These are phyloP conservation scores for Ganoderma boninense DNA, from an alignment of 1,284 basidiomycete species.

Conservation along the genomic window DNA sequence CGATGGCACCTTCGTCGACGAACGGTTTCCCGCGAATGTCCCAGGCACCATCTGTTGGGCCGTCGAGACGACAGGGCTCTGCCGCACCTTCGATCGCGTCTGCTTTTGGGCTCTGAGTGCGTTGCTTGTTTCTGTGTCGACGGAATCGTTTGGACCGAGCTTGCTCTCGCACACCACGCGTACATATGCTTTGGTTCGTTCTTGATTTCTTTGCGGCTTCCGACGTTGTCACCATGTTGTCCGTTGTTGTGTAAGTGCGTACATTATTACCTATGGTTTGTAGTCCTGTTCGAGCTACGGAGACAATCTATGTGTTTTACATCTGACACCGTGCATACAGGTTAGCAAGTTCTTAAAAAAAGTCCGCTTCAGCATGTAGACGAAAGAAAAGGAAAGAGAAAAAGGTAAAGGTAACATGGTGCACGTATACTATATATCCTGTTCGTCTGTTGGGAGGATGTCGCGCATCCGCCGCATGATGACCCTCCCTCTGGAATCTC, in stretches of 20 bases:
- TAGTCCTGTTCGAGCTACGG: background rate
- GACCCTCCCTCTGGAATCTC: conserved; percentile 24
- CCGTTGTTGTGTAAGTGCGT: conserved; percentile 13
- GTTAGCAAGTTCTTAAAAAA: too few relatives aligned
- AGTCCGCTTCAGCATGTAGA: too few relatives aligned
- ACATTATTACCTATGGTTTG: conserved; percentile 15
- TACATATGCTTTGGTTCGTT: background rate
- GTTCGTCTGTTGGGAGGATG: background rate
- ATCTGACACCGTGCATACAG: too few relatives aligned
- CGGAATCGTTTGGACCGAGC: background rate
- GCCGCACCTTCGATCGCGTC: conserved; percentile 46
- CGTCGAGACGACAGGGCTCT: conserved; percentile 35
- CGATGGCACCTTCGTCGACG: conserved; percentile 48
- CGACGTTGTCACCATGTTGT: conserved; percentile 1
- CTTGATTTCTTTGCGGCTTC: background rate
- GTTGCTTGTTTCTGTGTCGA: background rate
- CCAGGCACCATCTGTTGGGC: conserved; percentile 25
- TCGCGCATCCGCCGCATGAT: conserved; percentile 11
- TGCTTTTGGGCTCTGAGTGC: conserved; percentile 41
- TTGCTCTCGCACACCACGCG: background rate
- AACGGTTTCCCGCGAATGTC: conserved; percentile 31
- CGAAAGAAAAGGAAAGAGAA: background rate
- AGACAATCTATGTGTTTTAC: conserved; percentile 1
- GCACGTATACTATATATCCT: background rate
- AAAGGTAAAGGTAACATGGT: background rate